Evolutionary conservation across 306 rosid genomes (phyloP).

Genomic region (Astragalus membranaceus): DNA sequence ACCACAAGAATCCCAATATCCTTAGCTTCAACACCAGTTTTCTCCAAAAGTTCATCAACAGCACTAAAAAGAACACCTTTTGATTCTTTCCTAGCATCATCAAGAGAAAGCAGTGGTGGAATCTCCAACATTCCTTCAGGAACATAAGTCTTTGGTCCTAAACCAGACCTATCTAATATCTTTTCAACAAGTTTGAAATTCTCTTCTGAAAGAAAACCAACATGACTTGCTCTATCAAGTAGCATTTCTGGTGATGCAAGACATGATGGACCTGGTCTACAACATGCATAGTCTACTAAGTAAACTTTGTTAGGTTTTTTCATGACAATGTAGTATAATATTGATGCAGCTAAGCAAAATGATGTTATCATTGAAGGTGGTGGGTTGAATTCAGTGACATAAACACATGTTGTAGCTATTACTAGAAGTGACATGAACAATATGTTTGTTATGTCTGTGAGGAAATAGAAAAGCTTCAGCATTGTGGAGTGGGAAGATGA

Average conservation of each 20-base stretch:
- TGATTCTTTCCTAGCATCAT: slow-evolving; percentile 20
- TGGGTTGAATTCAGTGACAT: neutral
- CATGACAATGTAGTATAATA: neutral
- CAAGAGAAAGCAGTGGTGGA: neutral
- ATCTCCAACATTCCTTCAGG: slow-evolving; percentile 10
- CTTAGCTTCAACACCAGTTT: slow-evolving; percentile 21
- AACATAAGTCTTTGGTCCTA: slow-evolving; percentile 26
- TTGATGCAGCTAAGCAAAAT: neutral
- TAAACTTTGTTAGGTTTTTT: slow-evolving; percentile 12
- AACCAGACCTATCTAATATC: slow-evolving; percentile 27
- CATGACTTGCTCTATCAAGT: neutral
- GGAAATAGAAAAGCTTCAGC: slow-evolving; percentile 2
- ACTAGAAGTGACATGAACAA: slow-evolving; percentile 1
- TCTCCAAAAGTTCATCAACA: slow-evolving; percentile 27
- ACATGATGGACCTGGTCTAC: neutral
- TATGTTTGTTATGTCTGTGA: neutral
- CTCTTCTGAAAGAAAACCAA: slow-evolving; percentile 11
- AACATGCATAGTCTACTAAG: slow-evolving; percentile 29
- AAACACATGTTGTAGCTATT: neutral
- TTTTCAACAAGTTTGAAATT: neutral
- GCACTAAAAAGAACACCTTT: slow-evolving; percentile 23
- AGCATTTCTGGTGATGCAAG: slow-evolving; percentile 19
- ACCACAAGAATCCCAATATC: slow-evolving; percentile 35
- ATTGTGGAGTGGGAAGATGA: neutral
- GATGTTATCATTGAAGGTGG: neutral